Conservation (phyloP, 2,329 filamentous ascomycete genomes). For the Xylariaceae sp. region DNA sequence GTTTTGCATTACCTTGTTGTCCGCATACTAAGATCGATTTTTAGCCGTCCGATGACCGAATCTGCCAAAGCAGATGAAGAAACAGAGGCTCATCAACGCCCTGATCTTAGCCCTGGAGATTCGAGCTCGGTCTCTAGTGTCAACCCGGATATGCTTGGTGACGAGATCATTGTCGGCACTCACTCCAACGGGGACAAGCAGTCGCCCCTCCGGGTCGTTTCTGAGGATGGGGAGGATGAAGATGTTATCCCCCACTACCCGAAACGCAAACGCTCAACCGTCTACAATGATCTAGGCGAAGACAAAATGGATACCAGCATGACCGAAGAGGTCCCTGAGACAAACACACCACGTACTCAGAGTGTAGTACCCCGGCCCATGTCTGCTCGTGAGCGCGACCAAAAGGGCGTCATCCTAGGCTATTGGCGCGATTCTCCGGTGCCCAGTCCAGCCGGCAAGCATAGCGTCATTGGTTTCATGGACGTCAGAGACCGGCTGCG, state of each 20-base stretch:
- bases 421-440: slow-evolving; percentile 60
- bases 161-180: slow-evolving; percentile 53
- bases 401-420: slow-evolving; percentile 52
- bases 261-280: slow-evolving; percentile 55
- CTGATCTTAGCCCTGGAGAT: slow-evolving; percentile 45
- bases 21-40: slow-evolving; percentile 10
- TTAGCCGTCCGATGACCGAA: slow-evolving; percentile 20
- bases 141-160: slow-evolving; percentile 42
- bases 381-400: slow-evolving; percentile 15
- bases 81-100: slow-evolving; percentile 33
- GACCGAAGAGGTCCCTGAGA: slow-evolving; percentile 31
- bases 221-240: slow-evolving; percentile 40
- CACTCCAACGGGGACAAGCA: slow-evolving; percentile 40
- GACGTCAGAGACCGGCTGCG: slow-evolving; percentile 59
- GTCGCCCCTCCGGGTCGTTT: slow-evolving; percentile 34
- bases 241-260: slow-evolving; percentile 41
- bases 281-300: slow-evolving; percentile 50
- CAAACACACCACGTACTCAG: slow-evolving; percentile 1
- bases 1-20: background rate
- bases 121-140: slow-evolving; percentile 40
- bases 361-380: background rate
- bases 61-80: slow-evolving; percentile 34
- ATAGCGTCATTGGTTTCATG: slow-evolving; percentile 61
- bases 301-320: slow-evolving; percentile 42
- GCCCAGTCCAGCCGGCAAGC: slow-evolving; percentile 48